phyloP scores from a whole-genome alignment of 768 basidiomycete genomes.

The Rhizopogon vulgaris region DNA sequence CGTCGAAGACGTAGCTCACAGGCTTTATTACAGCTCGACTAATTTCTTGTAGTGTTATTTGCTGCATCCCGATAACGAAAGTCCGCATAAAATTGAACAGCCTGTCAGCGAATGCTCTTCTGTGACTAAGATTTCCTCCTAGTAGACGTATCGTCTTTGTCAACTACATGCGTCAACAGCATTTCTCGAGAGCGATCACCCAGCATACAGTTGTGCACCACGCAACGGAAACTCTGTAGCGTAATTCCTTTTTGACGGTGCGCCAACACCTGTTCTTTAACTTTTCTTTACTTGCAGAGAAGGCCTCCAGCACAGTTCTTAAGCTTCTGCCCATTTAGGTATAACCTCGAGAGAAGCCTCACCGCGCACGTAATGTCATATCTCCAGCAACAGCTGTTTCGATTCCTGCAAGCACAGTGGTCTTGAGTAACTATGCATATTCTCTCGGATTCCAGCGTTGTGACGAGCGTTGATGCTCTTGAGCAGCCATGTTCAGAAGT shows the following conservation, averaged over 20 bases:
- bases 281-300: not conserved
- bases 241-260: not conserved
- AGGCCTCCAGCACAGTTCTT: not conserved
- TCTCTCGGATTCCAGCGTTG: no score
- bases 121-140: not conserved
- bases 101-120: not conserved
- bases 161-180: not conserved
- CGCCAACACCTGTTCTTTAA: not conserved
- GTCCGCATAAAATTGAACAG: no score
- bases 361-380: not conserved
- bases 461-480: not conserved
- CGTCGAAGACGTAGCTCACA: slow-evolving; percentile 78
- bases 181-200: not conserved
- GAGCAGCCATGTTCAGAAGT: no score
- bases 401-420: not conserved
- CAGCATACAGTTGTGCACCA: not conserved
- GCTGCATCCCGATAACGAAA: not conserved
- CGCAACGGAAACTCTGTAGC: not conserved
- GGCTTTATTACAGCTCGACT: slow-evolving; percentile 75
- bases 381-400: not conserved
- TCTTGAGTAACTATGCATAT: not conserved
- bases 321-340: not conserved
- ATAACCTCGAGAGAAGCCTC: not conserved
- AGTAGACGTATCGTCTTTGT: not conserved
- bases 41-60: slow-evolving; percentile 5